A percentile compares a stretch with the other conserved stretches of the same genome.
These are phyloP conservation scores for Emericellopsis atlantica DNA, from an alignment of 2,329 filamentous ascomycete genomes.

Conservation along the genomic window DNA sequence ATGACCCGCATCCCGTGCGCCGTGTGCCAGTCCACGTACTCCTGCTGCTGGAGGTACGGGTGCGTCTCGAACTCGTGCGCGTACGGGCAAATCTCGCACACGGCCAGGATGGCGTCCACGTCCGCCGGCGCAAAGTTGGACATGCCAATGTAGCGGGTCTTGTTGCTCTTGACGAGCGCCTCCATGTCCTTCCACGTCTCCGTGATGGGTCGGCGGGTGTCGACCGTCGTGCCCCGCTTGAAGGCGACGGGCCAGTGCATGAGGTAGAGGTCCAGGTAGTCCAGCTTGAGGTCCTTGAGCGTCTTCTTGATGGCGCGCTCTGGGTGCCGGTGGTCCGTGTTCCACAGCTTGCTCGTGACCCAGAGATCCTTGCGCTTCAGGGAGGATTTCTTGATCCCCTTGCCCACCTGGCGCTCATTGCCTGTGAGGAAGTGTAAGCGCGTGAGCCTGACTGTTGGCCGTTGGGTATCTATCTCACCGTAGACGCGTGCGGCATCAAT, in stretches of 20 bases:
- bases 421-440: constrained; percentile 2
- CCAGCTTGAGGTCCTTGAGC: constrained; percentile 1
- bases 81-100: constrained; percentile 40
- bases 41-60: constrained; percentile 25
- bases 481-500: constrained; percentile 3
- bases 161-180: constrained; percentile 25
- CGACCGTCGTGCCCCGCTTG: neutral
- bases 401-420: constrained; percentile 23
- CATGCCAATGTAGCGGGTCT: constrained; percentile 44
- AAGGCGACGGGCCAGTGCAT: constrained; percentile 4
- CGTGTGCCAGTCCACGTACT: constrained; percentile 35
- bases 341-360: constrained; percentile 47
- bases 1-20: constrained; percentile 46
- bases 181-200: constrained; percentile 6
- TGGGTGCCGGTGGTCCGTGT: constrained; percentile 29
- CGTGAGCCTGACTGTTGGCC: neutral
- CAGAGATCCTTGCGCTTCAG: constrained; percentile 21
- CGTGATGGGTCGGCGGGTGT: neutral
- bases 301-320: constrained; percentile 13
- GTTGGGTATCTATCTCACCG: neutral
- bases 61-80: constrained; percentile 39
- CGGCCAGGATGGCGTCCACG: constrained; percentile 38
- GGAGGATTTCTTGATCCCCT: constrained; percentile 20
- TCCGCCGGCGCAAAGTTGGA: constrained; percentile 36
- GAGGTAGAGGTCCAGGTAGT: constrained; percentile 3